phyloP scores from a whole-genome alignment of 2,329 filamentous ascomycete genomes.

The Aspergillus neotritici region DNA sequence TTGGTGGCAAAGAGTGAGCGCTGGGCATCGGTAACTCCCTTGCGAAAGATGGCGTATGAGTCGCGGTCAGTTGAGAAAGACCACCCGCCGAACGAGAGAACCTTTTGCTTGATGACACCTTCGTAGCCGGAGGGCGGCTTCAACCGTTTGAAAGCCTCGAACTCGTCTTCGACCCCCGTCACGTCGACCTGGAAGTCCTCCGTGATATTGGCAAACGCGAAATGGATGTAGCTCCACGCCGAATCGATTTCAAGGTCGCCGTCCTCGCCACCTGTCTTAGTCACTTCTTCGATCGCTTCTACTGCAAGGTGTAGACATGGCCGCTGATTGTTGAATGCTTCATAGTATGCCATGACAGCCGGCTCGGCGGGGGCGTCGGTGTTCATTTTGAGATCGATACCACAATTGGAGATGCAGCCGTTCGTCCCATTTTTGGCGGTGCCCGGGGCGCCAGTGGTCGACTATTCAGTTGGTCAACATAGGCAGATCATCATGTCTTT shows the following conservation, averaged over 20 bases:
- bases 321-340: constrained; percentile 27
- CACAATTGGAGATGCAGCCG: constrained; percentile 42
- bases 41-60: constrained; percentile 36
- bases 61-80: constrained; percentile 33
- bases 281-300: neutral
- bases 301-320: constrained; percentile 27
- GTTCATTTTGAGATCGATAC: constrained; percentile 30
- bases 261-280: no score
- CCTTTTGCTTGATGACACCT: constrained; percentile 27
- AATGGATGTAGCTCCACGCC: constrained; percentile 33
- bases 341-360: constrained; percentile 29
- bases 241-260: neutral
- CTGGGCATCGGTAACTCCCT: constrained; percentile 34
- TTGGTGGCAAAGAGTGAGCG: constrained; percentile 32
- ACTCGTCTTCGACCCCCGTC: constrained; percentile 21
- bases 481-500: no score
- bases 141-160: constrained; percentile 7
- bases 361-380: constrained; percentile 16
- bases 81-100: constrained; percentile 45
- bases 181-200: constrained; percentile 26
- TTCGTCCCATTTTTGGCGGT: constrained; percentile 27
- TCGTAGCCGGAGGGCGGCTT: constrained; percentile 21
- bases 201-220: constrained; percentile 32
- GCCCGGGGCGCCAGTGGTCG: constrained; percentile 30
- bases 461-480: no score